Conservation (phyloP, 2,329 filamentous ascomycete species). For the Alternaria postmessia region DNA sequence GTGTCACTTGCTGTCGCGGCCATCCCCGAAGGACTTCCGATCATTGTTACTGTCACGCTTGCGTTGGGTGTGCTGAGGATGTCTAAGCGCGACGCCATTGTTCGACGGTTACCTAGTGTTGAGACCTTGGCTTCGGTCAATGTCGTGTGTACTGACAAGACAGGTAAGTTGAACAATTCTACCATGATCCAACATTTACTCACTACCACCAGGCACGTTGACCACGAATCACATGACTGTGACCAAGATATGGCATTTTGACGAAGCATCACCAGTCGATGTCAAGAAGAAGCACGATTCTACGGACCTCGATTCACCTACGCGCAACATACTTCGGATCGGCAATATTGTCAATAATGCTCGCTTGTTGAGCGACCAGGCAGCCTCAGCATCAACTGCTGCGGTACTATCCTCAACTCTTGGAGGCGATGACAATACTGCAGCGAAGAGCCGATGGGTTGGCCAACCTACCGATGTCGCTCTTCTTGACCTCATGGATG, state of each 20-base stretch:
- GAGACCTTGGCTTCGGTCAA: slow-evolving; percentile 99
- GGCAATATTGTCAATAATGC: slow-evolving; percentile 98
- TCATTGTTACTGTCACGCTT: slow-evolving; percentile 97
- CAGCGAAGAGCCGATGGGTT: slow-evolving; percentile 86
- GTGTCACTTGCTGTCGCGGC: slow-evolving; percentile 96
- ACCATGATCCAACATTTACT: neutral
- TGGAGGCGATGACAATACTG: slow-evolving; percentile 64
- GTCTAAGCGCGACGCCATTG: slow-evolving; percentile 94
- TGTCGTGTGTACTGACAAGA: slow-evolving; percentile 99
- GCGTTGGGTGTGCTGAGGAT: slow-evolving; percentile 95
- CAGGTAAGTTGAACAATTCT: slow-evolving; percentile 61
- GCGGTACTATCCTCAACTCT: slow-evolving; percentile 88
- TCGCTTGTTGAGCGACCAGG: slow-evolving; percentile 75
- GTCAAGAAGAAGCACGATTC: slow-evolving; percentile 63
- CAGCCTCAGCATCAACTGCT: slow-evolving; percentile 74
- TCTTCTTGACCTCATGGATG: slow-evolving; percentile 91
- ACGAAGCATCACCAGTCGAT: slow-evolving; percentile 66
- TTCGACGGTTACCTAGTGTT: slow-evolving; percentile 93
- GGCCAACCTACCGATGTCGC: slow-evolving; percentile 97
- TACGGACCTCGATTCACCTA: slow-evolving; percentile 72
- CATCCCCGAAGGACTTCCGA: slow-evolving; percentile 94
- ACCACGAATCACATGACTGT: slow-evolving; percentile 99
- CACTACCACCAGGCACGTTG: slow-evolving; percentile 70
- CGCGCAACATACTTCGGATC: slow-evolving; percentile 82
- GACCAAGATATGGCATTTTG: slow-evolving; percentile 95